Conservation (phyloP, 2,329 filamentous ascomycete genomes). For the Colletotrichum tropicale region DNA sequence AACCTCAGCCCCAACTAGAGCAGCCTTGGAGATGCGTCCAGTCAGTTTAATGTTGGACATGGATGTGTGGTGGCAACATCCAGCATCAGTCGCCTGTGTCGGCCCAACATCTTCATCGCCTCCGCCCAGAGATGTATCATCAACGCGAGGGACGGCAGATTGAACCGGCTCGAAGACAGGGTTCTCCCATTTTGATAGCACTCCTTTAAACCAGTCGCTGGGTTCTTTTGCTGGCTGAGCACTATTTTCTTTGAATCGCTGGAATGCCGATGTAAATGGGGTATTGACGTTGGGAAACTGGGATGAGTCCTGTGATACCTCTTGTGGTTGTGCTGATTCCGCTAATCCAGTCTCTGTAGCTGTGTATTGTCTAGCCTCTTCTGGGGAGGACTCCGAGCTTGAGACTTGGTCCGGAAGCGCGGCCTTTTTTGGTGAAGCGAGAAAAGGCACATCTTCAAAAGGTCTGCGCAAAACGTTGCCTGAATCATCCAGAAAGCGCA, state of each 20-base stretch:
- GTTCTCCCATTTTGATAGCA: constrained; percentile 75
- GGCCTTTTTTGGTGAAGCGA: not conserved
- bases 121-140: constrained; percentile 21
- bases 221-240: constrained; percentile 23
- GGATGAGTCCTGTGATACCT: not conserved
- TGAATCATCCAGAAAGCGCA: constrained; percentile 40
- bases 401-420: not conserved
- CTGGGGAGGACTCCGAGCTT: not conserved
- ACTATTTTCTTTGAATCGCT: not conserved
- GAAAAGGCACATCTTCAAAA: constrained; percentile 40
- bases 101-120: not conserved
- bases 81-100: not conserved
- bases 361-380: not conserved
- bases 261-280: not conserved
- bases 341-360: not conserved
- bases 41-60: constrained; percentile 24
- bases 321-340: not conserved
- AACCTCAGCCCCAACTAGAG: constrained; percentile 65
- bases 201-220: constrained; percentile 60
- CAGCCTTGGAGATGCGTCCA: constrained; percentile 64
- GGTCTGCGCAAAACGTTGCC: constrained; percentile 49
- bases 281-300: not conserved
- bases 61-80: not conserved
- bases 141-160: constrained; percentile 46
- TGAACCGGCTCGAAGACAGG: constrained; percentile 69